Percentiles rank a stretch among this genome's conserved stretches.
These are phyloP conservation scores for Pleurotus salmoneostramineus DNA, from an alignment of 768 basidiomycete species.

Conservation along the genomic window DNA sequence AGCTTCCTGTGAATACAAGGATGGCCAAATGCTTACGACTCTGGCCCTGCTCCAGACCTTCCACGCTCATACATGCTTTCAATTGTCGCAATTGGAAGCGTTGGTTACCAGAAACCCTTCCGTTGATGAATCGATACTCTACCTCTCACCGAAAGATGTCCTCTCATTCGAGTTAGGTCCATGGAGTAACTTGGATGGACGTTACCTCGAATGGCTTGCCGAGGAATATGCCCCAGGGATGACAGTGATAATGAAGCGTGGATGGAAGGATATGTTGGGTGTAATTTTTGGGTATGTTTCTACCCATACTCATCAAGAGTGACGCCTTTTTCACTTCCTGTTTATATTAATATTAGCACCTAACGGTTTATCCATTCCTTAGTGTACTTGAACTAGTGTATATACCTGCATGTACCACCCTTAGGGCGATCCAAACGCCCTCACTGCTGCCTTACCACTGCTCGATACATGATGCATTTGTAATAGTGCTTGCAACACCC, in stretches of 20 bases:
- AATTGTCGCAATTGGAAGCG: constrained; percentile 43
- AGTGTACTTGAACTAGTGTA: no score
- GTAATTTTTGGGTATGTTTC: constrained; percentile 37
- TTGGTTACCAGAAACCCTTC: constrained; percentile 20
- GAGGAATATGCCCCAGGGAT: constrained; percentile 56
- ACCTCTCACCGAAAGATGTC: constrained; percentile 59
- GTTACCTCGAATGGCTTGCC: constrained; percentile 75
- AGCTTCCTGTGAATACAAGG: constrained; percentile 17
- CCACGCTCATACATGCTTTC: constrained; percentile 60
- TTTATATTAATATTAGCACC: no score
- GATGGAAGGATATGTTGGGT: constrained; percentile 48
- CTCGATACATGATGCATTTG: no score
- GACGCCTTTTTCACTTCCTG: no score
- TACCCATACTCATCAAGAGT: no score
- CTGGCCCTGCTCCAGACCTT: constrained; percentile 64
- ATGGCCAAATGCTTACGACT: constrained; percentile 40
- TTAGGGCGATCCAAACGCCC: no score
- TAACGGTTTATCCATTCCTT: no score
- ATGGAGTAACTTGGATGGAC: constrained; percentile 65
- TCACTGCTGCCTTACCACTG: no score
- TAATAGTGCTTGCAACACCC: no score
- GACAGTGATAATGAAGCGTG: constrained; percentile 35
- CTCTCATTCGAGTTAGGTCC: constrained; percentile 70
- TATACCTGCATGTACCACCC: no score
- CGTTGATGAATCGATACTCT: constrained; percentile 25